Conservation (phyloP, 2,329 filamentous ascomycete genomes). For the Teratosphaeria viscida region DNA sequence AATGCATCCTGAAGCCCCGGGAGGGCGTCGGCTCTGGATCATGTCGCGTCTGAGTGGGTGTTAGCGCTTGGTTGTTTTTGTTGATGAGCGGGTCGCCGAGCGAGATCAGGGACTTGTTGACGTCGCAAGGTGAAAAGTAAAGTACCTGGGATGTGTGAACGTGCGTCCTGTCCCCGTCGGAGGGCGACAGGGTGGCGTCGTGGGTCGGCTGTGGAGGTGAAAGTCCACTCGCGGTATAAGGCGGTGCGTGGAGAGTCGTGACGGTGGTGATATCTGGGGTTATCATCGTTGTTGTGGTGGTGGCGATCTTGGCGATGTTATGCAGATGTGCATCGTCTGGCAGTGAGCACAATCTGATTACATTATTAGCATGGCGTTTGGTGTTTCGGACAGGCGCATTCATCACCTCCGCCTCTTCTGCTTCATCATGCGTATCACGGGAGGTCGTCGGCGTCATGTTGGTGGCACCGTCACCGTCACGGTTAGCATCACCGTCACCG, state of each 20-base stretch:
- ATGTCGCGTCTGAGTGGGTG: constrained; percentile 7
- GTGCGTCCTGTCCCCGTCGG: background rate
- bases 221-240: background rate
- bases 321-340: background rate
- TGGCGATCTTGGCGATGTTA: background rate
- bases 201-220: background rate
- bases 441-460: background rate
- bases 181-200: background rate
- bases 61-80: constrained; percentile 4
- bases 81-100: constrained; percentile 13
- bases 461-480: background rate
- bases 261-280: background rate
- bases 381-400: background rate
- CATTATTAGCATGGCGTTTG: background rate
- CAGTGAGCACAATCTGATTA: background rate
- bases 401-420: background rate
- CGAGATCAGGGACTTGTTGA: constrained; percentile 10
- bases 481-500: no score
- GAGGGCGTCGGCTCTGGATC: constrained; percentile 1
- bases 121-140: constrained; percentile 3
- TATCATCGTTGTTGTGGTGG: background rate
- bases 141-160: background rate
- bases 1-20: background rate
- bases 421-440: background rate
- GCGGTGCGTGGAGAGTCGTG: background rate